Conservation (phyloP, 805 yeast species). For the Candida ficus region DNA sequence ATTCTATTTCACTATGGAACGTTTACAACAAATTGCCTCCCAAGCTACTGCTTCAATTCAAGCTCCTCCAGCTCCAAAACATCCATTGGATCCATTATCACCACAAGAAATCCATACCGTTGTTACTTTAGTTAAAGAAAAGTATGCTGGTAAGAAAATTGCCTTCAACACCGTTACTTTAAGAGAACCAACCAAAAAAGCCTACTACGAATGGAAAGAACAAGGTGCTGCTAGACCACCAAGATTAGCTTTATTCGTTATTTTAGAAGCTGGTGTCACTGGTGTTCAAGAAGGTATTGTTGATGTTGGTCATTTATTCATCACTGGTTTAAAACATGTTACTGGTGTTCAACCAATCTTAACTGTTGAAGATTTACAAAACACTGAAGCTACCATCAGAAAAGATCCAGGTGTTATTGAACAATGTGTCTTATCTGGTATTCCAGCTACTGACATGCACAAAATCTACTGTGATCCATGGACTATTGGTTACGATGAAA, state of each 20-base stretch:
- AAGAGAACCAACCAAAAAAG: conserved; percentile 64
- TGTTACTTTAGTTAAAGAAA: conserved; percentile 44
- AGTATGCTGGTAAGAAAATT: conserved; percentile 41
- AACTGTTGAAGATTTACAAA: conserved; percentile 61
- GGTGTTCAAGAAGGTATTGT: conserved; percentile 73
- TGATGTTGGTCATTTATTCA: conserved; percentile 43
- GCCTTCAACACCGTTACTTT: conserved; percentile 66
- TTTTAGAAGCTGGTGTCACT: conserved; percentile 49
- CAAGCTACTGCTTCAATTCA: conserved; percentile 53
- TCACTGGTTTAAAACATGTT: conserved; percentile 42
- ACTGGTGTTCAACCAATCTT: conserved; percentile 71
- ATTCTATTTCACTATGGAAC: conserved; percentile 40
- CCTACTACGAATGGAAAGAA: conserved; percentile 63
- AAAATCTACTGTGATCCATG: conserved; percentile 63
- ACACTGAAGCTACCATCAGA: conserved; percentile 62
- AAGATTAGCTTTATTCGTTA: conserved; percentile 62
- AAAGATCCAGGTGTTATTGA: conserved; percentile 65
- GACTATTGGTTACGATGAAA: conserved; percentile 67
- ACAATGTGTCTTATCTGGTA: conserved; percentile 67
- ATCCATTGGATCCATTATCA: conserved; percentile 70
- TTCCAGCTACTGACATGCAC: conserved; percentile 44
- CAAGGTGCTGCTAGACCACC: conserved; percentile 57
- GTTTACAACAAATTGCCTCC: conserved; percentile 57
- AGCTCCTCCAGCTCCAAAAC: conserved; percentile 52
- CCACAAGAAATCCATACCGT: conserved; percentile 57